phyloP scores from a whole-genome alignment of 179 eudicot genomes.

The Beta lomatogona region DNA sequence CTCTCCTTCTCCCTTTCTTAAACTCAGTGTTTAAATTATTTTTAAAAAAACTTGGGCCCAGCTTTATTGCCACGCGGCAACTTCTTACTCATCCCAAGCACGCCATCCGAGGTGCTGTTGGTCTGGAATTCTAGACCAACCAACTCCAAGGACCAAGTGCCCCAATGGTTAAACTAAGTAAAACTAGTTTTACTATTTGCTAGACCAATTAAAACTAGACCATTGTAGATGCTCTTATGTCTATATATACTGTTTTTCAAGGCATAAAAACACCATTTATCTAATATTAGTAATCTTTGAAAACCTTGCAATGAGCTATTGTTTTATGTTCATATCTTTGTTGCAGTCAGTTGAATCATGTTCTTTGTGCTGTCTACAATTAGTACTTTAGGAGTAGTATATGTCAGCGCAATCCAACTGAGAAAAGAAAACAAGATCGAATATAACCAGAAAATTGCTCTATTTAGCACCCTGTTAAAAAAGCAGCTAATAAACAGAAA shows the following conservation, averaged over 20 bases:
- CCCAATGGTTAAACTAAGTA: too few relatives aligned
- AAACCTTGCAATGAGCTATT: neutral
- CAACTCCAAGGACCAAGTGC: too few relatives aligned
- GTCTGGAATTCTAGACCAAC: too few relatives aligned
- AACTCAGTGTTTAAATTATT: too few relatives aligned
- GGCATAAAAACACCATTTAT: neutral
- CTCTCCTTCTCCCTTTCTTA: too few relatives aligned
- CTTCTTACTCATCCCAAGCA: too few relatives aligned
- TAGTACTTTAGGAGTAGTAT: neutral
- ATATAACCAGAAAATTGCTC: neutral
- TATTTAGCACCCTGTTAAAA: neutral
- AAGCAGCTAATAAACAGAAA: neutral
- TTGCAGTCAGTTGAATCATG: conserved; percentile 8
- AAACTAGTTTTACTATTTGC: too few relatives aligned
- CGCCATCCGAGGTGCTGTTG: too few relatives aligned
- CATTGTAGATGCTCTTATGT: too few relatives aligned
- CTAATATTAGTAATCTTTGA: neutral
- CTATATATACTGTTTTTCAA: neutral
- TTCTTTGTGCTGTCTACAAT: conserved; percentile 14
- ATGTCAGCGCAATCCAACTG: neutral
- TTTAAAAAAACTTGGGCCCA: too few relatives aligned
- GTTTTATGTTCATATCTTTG: neutral
- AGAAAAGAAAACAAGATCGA: neutral
- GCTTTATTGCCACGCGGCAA: too few relatives aligned
- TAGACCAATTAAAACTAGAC: too few relatives aligned